Evolutionary conservation across 257 asterid genomes (phyloP), one percentile per base, ranked within the genome.

Genomic region (Perilla frutescens): DNA sequence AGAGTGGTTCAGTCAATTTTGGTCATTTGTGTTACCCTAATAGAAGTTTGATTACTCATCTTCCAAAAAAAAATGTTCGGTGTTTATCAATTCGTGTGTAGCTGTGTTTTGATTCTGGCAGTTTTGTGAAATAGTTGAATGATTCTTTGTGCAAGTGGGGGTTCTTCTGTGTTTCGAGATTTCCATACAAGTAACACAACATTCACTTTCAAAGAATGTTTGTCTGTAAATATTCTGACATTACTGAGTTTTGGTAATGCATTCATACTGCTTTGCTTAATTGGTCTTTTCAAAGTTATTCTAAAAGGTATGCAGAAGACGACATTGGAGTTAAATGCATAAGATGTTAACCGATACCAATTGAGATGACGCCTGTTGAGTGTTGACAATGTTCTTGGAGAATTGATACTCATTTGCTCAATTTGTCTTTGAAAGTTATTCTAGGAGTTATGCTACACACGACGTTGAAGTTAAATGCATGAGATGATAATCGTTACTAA

Each of bases 281-380:
- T 26, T 50, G 37, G 37, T 32, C 15, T 31, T 62, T 40, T 51
- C 12, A 13, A 62, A 50, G 44, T 11, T 3, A 32, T 3, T 20
- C 31, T 6, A 13, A 41, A n/a, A 45, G 20, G 51, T 50, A 8
- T 26, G 36, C 62, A 12, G 26, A 72, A 26, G 31, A 32, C 13
- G 10, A 44, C 34, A 44, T 57, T 65, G 13, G 8, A 55, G 73
- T 29, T 74, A 6, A 7, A 41, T 65, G 41, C 32, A 49, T 66
- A 32, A 43, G 49, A 44, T 74, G 66, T 14, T 53, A 53, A 45
- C 41, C 8, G 15, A 39, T 1, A 53, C 39, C 5, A 36, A 61
- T 37, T 26, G 47, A 62, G 62, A 45, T 58, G 71, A 8, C 34
- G 36, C 39, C 7, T 54, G 60, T 36, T 34, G 37, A 34, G 10